A percentile compares a stretch with the other conserved stretches of the same genome.
These are phyloP conservation scores for Aureobasidium pullulans DNA, from an alignment of 2,329 filamentous ascomycete species.

Conservation along the genomic window DNA sequence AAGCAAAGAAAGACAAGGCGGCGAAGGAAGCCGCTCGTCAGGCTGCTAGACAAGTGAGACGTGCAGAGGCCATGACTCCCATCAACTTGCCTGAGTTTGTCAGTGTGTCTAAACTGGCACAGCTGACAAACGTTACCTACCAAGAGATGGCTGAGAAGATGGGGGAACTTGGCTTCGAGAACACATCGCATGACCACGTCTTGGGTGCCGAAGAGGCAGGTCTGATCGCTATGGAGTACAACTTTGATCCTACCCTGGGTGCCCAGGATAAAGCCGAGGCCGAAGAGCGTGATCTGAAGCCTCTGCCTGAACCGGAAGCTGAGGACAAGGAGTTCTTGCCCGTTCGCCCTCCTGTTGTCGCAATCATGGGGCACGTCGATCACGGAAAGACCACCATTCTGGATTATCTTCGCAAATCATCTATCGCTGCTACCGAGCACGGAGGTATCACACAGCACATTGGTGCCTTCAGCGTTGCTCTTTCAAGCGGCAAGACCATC, in stretches of 20 bases:
- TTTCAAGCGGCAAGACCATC: conserved; percentile 77
- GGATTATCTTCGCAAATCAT: conserved; percentile 88
- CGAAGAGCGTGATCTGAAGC: conserved; percentile 62
- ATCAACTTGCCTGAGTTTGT: conserved; percentile 88
- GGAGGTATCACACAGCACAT: conserved; percentile 98
- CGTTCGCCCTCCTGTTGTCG: conserved; percentile 80
- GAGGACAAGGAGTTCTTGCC: conserved; percentile 64
- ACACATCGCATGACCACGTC: conserved; percentile 72
- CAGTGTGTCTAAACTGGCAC: conserved; percentile 73
- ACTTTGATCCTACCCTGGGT: conserved; percentile 71
- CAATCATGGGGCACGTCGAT: conserved; percentile 98
- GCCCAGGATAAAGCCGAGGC: conserved; percentile 44
- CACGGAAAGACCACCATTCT: conserved; percentile 96
- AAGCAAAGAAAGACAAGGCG: conserved; percentile 18
- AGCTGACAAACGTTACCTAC: conserved; percentile 62
- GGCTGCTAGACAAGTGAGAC: conserved; percentile 19
- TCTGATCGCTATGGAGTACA: conserved; percentile 85
- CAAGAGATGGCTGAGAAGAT: conserved; percentile 68
- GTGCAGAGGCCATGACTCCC: conserved; percentile 41
- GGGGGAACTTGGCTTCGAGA: conserved; percentile 81
- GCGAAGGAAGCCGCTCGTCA: conserved; percentile 21
- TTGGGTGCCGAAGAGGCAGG: conserved; percentile 86
- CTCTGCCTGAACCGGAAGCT: conserved; percentile 46
- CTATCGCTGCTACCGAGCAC: conserved; percentile 82
- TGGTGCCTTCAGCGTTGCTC: conserved; percentile 85